Evolutionary conservation across 1,139 yeast genomes (phyloP).

Genomic region (Magnusiomyces magnusii): DNA sequence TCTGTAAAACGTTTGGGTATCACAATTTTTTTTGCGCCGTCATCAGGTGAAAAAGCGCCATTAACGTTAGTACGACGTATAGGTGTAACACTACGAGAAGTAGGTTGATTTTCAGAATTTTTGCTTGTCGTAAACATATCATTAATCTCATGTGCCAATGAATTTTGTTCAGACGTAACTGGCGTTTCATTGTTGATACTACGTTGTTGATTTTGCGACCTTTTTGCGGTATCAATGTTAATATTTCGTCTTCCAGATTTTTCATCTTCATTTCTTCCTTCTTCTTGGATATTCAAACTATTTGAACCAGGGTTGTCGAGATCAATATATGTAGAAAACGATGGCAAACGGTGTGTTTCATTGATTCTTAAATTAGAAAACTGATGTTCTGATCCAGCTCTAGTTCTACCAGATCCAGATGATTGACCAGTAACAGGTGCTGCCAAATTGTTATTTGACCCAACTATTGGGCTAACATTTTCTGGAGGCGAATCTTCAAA

Average conservation of each 20-base stretch:
- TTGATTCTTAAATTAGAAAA: not conserved
- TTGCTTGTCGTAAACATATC: not conserved
- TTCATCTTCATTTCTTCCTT: not conserved
- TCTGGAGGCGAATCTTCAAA: not conserved
- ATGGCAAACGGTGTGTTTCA: not conserved
- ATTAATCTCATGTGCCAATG: conserved; percentile 4
- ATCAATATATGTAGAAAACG: not conserved
- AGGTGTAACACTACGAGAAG: not conserved
- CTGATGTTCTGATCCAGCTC: not conserved
- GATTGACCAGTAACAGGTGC: not conserved
- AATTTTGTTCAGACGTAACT: conserved; percentile 2
- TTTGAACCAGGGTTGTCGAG: not conserved
- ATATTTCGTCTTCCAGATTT: not conserved
- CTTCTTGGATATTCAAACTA: not conserved
- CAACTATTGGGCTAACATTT: not conserved
- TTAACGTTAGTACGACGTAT: not conserved
- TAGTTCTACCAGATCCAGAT: not conserved
- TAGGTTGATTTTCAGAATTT: not conserved
- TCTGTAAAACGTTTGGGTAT: not conserved
- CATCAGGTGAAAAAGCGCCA: not conserved
- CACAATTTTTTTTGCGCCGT: not conserved
- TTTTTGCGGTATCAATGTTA: not conserved
- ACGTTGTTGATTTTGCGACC: not conserved
- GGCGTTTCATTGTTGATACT: not conserved
- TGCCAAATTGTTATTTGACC: not conserved